These are phyloP conservation scores for Rhodotorula glutinis DNA, from an alignment of 1,284 basidiomycete genomes.

Conservation along the genomic window DNA sequence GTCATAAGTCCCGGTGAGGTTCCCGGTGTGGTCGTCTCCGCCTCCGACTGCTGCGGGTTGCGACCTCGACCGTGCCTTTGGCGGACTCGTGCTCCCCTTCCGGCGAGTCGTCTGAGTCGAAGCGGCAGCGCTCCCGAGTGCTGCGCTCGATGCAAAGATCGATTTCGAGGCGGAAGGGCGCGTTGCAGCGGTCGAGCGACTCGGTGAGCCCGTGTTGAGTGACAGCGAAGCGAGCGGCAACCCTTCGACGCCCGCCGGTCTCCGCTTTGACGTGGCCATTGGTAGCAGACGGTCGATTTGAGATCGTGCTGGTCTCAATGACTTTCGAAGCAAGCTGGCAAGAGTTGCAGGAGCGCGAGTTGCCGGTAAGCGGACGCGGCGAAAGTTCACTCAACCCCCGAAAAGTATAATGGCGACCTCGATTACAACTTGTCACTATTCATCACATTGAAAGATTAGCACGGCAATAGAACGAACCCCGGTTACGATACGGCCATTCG, in stretches of 20 bases:
- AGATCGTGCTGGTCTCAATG: no score
- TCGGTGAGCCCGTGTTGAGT: constrained; percentile 29
- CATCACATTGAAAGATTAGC: no score
- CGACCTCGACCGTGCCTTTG: not conserved
- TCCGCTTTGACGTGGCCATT: constrained; percentile 19
- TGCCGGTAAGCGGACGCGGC: no score
- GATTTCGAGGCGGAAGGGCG: not conserved
- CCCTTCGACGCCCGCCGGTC: constrained; percentile 3
- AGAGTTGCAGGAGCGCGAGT: no score
- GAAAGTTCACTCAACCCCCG: no score
- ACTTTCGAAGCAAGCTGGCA: no score
- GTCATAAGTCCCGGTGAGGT: constrained; percentile 22
- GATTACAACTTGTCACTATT: no score
- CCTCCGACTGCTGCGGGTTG: not conserved
- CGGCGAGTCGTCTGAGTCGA: constrained; percentile 24
- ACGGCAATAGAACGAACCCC: no score
- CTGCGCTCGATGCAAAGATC: constrained; percentile 8
- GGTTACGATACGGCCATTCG: no score
- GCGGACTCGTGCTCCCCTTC: constrained; percentile 24
- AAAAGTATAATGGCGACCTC: no score
- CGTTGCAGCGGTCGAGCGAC: constrained; percentile 3
- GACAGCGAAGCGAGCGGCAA: constrained; percentile 30
- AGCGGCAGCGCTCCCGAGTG: not conserved
- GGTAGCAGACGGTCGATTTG: not conserved
- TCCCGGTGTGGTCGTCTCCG: constrained; percentile 22